Evolutionary conservation across 106 monocot genomes (phyloP).

Genomic region (Dendrobium huoshanense): DNA sequence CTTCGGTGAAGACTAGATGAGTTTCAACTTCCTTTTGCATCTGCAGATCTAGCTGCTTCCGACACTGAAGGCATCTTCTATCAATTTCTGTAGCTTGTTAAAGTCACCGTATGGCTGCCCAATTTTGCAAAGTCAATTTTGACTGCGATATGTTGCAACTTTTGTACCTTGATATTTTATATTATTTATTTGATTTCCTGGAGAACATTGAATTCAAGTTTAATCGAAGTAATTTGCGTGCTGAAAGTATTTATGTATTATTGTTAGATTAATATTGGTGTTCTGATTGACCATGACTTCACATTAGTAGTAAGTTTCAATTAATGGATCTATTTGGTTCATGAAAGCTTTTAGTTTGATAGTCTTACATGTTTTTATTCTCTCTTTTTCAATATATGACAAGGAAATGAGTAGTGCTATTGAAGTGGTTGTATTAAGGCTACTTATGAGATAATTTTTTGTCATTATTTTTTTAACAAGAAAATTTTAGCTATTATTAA

Average conservation of each 20-base stretch:
- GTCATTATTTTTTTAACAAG: too few relatives aligned
- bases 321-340: too few relatives aligned
- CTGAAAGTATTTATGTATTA: not conserved
- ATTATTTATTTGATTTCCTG: not conserved
- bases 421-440: too few relatives aligned
- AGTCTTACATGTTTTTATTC: too few relatives aligned
- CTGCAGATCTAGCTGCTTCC: not conserved
- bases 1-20: slow-evolving; percentile 9
- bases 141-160: slow-evolving; percentile 2
- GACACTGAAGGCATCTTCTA: not conserved
- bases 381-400: too few relatives aligned
- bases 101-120: not conserved
- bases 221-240: not conserved
- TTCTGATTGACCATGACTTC: too few relatives aligned
- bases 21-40: not conserved
- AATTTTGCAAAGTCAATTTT: not conserved
- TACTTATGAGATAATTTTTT: too few relatives aligned
- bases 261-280: too few relatives aligned
- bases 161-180: not conserved
- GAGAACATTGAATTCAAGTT: not conserved
- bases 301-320: too few relatives aligned
- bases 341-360: too few relatives aligned
- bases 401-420: too few relatives aligned
- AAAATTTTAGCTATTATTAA: too few relatives aligned
- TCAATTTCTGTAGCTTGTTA: not conserved